Evolutionary conservation across 2,329 filamentous ascomycete species (phyloP), one percentile per base, ranked within the genome.

Genomic region (Chalara sp.): DNA sequence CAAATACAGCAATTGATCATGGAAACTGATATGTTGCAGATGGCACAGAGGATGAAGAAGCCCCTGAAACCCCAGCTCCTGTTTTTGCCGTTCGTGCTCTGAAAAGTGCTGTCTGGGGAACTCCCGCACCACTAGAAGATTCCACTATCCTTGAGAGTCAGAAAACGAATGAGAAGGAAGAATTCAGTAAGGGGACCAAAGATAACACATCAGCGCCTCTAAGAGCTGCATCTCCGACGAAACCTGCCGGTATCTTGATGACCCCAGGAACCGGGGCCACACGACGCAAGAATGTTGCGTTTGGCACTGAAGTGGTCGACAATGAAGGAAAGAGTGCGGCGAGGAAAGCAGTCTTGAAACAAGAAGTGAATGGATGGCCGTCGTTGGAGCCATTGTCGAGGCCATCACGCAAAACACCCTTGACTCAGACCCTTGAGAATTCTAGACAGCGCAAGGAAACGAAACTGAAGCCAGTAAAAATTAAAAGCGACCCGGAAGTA

Each of bases 81-180:
- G 76, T 85, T 0, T 86, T 86, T 62, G 82, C 81, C 2, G 81
- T 81, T 37, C 76, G 82, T 53, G 82, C 82, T 5, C 71, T 86
- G 61, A 83, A 79, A 59, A 81, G 75, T 58, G 81, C 79, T 30
- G 66, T 86, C 44, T 85, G 84, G 59, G 82, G 82, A 40, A 80
- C 79, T 4, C 78, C 80, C 46, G 63, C 61, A n/a, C 63, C 63
- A 11, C 52, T 47, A n/a, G 63, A 64, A 44, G 65, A 71, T 45
- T 67, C 70, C 51, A 58, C 61, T 6, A 44, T 60, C 53, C 60
- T 61, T 54, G 56, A 66, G 51, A 32, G 63, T 29, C 56, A 54
- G 35, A 55, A 55, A 55, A 53, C 49, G 48, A 57, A 58, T 46
- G 52, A 54, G 39, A 54, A 55, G 55, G 54, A 51, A 48, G 57